Conservation (phyloP, 306 rosid genomes). For the Trifolium dubium region DNA sequence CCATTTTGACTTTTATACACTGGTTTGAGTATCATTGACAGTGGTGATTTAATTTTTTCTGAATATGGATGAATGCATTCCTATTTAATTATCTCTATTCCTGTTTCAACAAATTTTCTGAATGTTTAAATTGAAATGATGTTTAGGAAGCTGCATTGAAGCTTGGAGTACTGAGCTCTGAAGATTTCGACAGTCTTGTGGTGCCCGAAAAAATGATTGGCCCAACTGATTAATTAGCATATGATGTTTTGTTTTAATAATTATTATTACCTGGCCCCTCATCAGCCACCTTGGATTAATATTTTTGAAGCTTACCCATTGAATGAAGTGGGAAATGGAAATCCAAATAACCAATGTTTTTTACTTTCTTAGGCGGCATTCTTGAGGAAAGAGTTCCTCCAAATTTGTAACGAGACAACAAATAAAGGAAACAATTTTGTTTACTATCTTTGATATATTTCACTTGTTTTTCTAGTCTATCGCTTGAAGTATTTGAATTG, state of each 20-base stretch:
- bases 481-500: background rate
- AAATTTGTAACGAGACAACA: constrained; percentile 39
- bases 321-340: constrained; percentile 37
- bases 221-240: constrained; percentile 70
- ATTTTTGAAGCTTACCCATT: constrained; percentile 35
- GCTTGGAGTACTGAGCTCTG: constrained; percentile 77
- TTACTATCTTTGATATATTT: background rate
- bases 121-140: constrained; percentile 33
- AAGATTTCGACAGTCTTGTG: constrained; percentile 88
- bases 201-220: constrained; percentile 99
- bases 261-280: background rate
- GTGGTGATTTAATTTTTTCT: constrained; percentile 17
- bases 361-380: constrained; percentile 42
- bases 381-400: constrained; percentile 53
- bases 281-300: constrained; percentile 31
- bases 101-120: constrained; percentile 29
- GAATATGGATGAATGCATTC: constrained; percentile 24
- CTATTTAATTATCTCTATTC: constrained; percentile 14
- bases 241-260: constrained; percentile 17
- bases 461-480: background rate
- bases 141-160: constrained; percentile 93
- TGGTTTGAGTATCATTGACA: constrained; percentile 26
- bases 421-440: constrained; percentile 39
- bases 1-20: constrained; percentile 26
- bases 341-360: constrained; percentile 41